phyloP scores from a whole-genome alignment of 495 filamentous ascomycete genomes.

The Penicillium soppii region DNA sequence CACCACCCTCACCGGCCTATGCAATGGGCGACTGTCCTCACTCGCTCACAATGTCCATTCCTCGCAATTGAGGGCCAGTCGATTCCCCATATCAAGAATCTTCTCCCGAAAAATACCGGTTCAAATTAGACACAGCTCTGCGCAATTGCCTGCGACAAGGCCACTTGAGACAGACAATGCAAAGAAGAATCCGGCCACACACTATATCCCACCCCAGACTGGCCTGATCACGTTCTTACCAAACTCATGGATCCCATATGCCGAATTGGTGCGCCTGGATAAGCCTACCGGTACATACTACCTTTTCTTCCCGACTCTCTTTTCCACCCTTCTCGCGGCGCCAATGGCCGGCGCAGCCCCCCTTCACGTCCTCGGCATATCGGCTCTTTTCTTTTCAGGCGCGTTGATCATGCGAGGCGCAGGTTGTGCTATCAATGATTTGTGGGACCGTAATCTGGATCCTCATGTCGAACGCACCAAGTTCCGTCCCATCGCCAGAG shows the following conservation, averaged over 20 bases:
- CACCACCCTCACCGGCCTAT: neutral
- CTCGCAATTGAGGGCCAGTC: neutral
- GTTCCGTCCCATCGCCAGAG: constrained; percentile 83
- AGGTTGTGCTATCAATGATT: constrained; percentile 97
- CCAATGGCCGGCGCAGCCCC: constrained; percentile 56
- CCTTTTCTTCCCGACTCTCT: constrained; percentile 92
- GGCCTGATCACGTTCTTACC: constrained; percentile 80
- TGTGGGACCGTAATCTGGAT: constrained; percentile 94
- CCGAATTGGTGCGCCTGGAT: constrained; percentile 88
- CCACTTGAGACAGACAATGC: neutral
- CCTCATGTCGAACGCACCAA: constrained; percentile 84
- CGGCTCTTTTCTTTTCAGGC: constrained; percentile 78
- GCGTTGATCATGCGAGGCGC: constrained; percentile 95
- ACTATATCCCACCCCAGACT: constrained; percentile 68
- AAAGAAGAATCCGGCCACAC: constrained; percentile 17
- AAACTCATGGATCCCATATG: constrained; percentile 78
- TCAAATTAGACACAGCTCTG: constrained; percentile 5
- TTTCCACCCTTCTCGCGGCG: constrained; percentile 68
- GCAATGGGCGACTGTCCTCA: constrained; percentile 2
- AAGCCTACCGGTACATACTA: constrained; percentile 95
- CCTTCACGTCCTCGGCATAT: constrained; percentile 64
- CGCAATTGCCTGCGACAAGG: constrained; percentile 8
- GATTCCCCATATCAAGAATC: neutral
- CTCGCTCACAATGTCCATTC: neutral
- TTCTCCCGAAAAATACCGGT: neutral